Evolutionary conservation across 2,329 filamentous ascomycete genomes (phyloP), one percentile per base, ranked within the genome.

Genomic region (Periconia macrospinosa): DNA sequence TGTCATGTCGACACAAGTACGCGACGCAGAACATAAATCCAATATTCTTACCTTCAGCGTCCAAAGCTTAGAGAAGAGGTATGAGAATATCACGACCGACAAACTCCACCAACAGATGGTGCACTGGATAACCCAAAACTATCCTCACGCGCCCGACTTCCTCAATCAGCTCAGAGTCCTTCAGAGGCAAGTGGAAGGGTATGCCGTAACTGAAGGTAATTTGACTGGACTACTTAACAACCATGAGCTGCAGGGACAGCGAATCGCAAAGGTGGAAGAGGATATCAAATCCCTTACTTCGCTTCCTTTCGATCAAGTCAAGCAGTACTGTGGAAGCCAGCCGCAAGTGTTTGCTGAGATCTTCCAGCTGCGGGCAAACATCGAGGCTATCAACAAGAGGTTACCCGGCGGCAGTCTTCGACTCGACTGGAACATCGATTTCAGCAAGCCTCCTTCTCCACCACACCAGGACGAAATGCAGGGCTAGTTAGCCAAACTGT

Each of bases 71-170:
- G 53, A 59, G 30, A n/a, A 46, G 14, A 50, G 58, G 15, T 58
- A 47, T 13, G 42, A 61, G 10, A 63, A 61, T 37, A 55, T 63
- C n/a, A 52, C 41, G 6, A 60, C 60, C 2, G 53, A 52, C 5
- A 17, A 51, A 1, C 3, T 63, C 9, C 41, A 54, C 43, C 56
- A 57, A 18, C 33, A 52, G 27, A 63, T 63, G 50, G 56, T 61
- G n/a, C 45, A 63, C 27, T 50, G 47, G 42, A 33, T 63, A 13
- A 49, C 46, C 20, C 40, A 49, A 35, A 55, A 37, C 20, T 62
- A 62, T 40, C 60, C 58, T 11, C 47, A 50, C 30, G 50, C 54
- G 6, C 23, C 18, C 9, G 37, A 45, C 18, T 41, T 55, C 14
- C 18, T 52, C 23, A 40, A 33, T 19, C 23, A 44, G 11, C 27